phyloP scores from a whole-genome alignment of 495 filamentous ascomycete species.

The Lasiosphaeriaceae sp. region DNA sequence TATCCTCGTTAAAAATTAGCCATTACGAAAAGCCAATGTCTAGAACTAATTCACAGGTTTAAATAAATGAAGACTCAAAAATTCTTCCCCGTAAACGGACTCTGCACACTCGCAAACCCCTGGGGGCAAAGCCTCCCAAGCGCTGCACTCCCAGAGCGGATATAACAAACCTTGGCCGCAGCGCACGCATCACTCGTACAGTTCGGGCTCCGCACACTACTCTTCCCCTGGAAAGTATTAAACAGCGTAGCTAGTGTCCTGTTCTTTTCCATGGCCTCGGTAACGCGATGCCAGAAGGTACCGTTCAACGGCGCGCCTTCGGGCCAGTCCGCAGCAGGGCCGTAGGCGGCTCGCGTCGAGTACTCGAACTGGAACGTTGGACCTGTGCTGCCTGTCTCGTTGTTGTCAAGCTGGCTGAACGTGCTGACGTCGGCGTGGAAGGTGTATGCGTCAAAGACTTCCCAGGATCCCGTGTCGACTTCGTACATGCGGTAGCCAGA shows the following conservation, averaged over 20 bases:
- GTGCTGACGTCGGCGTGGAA: slow-evolving; percentile 50
- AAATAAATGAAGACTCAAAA: slow-evolving; percentile 2
- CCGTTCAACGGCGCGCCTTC: slow-evolving; percentile 49
- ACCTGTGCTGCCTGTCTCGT: slow-evolving; percentile 25
- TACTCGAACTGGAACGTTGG: slow-evolving; percentile 52
- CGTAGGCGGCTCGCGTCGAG: slow-evolving; percentile 53
- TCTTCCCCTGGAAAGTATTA: slow-evolving; percentile 53
- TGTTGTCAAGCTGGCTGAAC: slow-evolving; percentile 35
- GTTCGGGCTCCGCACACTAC: slow-evolving; percentile 45
- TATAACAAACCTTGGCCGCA: slow-evolving; percentile 57
- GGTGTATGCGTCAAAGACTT: slow-evolving; percentile 50
- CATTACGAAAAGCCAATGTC: no score
- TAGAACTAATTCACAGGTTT: no score
- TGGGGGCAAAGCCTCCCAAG: slow-evolving; percentile 49
- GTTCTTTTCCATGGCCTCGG: slow-evolving; percentile 56
- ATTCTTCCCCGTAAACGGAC: slow-evolving; percentile 16
- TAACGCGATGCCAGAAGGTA: slow-evolving; percentile 56
- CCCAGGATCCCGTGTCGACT: slow-evolving; percentile 52
- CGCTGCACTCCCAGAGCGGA: slow-evolving; percentile 51
- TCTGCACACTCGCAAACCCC: slow-evolving; percentile 38
- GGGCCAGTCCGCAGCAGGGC: slow-evolving; percentile 42
- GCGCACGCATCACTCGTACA: slow-evolving; percentile 50
- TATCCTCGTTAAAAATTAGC: no score
- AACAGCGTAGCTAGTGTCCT: slow-evolving; percentile 42
- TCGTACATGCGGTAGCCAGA: slow-evolving; percentile 53